Base-by-base conservation (phyloP, 352 stramenopile species). In the Plasmopara viticola region DNA sequence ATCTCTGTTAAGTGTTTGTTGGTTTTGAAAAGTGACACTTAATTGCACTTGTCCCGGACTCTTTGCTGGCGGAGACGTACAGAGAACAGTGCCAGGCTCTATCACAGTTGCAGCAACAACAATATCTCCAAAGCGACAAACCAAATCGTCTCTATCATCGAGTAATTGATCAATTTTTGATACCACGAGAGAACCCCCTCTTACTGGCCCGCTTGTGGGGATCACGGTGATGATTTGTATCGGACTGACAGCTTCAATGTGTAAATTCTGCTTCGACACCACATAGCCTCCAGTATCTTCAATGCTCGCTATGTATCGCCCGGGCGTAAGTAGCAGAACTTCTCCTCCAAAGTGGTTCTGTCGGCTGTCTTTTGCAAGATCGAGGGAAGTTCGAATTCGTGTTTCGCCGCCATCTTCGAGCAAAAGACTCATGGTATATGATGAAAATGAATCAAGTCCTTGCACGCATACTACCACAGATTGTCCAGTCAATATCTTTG, bases 121-220 rank as follows among this genome's bases (percentile, higher is more conserved):
- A 35, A 47, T 34, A 12, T 57, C 44, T 43, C 56, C 54, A 62
- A 76, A 79, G 0, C 52, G 34, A 30, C 64, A 76, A 1, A 60
- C 10, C 6, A 79, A 28, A 12, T 65, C 37, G n/a, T 60, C 44
- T 0, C 34, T 13, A 6, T 58, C 9, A 3, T 53, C 31, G 3
- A 48, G 35, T 2, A 33, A 5, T 14, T 30, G 39, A 41, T 59
- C 49, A 18, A 70, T 47, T 4, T 54, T 17, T 5, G 68, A n/a
- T 9, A 60, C 28, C 3, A 79, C 55, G 12, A 66, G 20, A 6
- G 67, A 63, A 1, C 61, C 66, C 29, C 66, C 66, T 48, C 64
- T 48, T 20, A 74, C 33, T 0, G 69, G 66, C 0, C 69, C 66
- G 30, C 44, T 46, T 6, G 10, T 37, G 1, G 62, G 62, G 13